Conservation (phyloP, 192 early-diverging fungal genomes). For the Coemansia sp. region DNA sequence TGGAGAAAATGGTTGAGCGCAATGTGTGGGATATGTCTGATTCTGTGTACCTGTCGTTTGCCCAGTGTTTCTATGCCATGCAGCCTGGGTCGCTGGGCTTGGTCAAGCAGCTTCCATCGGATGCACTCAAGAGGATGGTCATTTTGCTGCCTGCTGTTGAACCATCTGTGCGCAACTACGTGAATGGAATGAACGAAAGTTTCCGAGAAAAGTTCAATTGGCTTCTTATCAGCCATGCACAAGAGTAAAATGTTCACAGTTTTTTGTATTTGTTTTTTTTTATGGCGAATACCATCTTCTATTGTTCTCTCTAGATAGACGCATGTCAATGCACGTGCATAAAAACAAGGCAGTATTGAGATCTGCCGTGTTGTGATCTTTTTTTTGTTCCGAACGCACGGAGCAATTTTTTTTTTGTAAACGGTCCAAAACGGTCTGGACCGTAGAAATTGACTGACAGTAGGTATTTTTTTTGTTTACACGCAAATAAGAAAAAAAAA, state of each 20-base stretch:
- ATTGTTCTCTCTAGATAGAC: background rate
- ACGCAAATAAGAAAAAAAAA: background rate
- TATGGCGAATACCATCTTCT: background rate
- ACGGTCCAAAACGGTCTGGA: slow-evolving; percentile 2
- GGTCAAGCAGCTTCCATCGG: slow-evolving; percentile 33
- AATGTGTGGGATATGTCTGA: slow-evolving; percentile 44
- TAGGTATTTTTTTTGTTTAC: background rate
- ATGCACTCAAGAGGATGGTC: slow-evolving; percentile 32
- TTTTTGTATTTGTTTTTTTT: slow-evolving; percentile 11
- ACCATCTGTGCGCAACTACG: slow-evolving; percentile 27
- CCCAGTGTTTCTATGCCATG: slow-evolving; percentile 23
- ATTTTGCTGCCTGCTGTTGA: slow-evolving; percentile 16
- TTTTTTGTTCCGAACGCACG: slow-evolving; percentile 2
- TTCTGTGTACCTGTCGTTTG: slow-evolving; percentile 23
- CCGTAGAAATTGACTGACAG: background rate
- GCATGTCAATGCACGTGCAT: slow-evolving; percentile 8
- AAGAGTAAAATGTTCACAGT: background rate
- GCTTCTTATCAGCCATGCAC: slow-evolving; percentile 14
- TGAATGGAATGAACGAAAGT: slow-evolving; percentile 35
- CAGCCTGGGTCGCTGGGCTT: slow-evolving; percentile 38
- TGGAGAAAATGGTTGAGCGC: slow-evolving; percentile 37
- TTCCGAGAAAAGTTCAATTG: slow-evolving; percentile 32
- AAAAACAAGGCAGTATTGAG: background rate
- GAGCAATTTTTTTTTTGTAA: slow-evolving; percentile 8
- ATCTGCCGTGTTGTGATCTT: slow-evolving; percentile 1